Evolutionary conservation across 2,329 filamentous ascomycete species (phyloP).

Genomic region (Botrytis aclada): DNA sequence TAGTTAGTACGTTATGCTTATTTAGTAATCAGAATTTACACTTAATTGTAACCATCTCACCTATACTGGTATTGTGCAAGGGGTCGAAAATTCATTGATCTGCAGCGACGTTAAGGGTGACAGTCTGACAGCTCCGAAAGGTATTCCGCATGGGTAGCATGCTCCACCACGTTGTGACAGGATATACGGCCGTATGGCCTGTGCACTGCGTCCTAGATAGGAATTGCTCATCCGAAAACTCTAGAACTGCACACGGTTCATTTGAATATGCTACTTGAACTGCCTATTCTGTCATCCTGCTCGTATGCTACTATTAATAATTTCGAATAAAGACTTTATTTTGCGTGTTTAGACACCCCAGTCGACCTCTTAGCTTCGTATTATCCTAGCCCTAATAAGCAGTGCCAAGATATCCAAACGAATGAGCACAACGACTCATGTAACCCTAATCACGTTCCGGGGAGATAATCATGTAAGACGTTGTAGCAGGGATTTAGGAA

Average conservation of each 20-base stretch:
- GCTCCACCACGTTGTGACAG: background rate
- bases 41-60: background rate
- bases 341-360: background rate
- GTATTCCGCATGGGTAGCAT: background rate
- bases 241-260: background rate
- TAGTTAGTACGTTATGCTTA: background rate
- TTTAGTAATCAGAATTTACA: constrained; percentile 1
- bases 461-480: background rate
- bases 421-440: background rate
- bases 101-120: background rate
- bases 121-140: background rate
- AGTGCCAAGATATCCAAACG: background rate
- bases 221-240: background rate
- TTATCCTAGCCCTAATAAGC: background rate
- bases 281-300: background rate
- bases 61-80: background rate
- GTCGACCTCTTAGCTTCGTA: background rate
- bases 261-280: background rate
- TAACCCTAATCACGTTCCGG: background rate
- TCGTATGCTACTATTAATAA: background rate
- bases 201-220: background rate
- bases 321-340: background rate
- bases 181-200: background rate
- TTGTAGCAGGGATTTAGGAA: background rate
- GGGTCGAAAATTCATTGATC: background rate